A percentile compares a stretch with the other conserved stretches of the same genome.
Evolutionary conservation across 306 rosid species (phyloP).

Genomic region (Bauhinia variegata): DNA sequence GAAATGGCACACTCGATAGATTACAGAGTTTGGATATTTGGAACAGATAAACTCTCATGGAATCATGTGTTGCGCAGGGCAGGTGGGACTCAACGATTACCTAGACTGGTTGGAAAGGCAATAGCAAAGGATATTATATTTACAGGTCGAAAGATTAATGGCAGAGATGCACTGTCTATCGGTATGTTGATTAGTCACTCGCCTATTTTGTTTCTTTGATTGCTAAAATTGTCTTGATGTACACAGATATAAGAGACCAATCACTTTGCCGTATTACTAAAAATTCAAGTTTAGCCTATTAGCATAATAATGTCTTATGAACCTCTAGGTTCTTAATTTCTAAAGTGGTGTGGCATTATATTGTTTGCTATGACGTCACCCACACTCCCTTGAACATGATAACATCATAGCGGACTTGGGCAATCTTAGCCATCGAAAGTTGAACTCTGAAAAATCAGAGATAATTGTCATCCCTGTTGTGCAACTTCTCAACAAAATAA

Average conservation of each 20-base stretch:
- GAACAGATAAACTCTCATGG: slow-evolving; percentile 32
- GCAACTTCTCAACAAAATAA: slow-evolving; percentile 19
- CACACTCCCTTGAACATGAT: slow-evolving; percentile 8
- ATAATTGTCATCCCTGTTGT: slow-evolving; percentile 7
- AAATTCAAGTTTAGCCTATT: slow-evolving; percentile 8
- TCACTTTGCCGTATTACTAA: background rate
- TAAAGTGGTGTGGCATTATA: background rate
- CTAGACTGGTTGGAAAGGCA: slow-evolving; percentile 85
- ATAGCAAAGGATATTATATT: slow-evolving; percentile 82
- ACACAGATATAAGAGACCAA: background rate
- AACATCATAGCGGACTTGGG: background rate
- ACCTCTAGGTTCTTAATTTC: background rate
- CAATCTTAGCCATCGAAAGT: slow-evolving; percentile 1
- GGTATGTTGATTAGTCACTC: slow-evolving; percentile 51
- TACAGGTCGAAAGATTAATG: slow-evolving; percentile 75
- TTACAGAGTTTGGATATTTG: slow-evolving; percentile 1
- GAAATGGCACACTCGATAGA: background rate
- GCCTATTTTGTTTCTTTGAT: slow-evolving; percentile 14
- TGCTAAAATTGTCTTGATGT: slow-evolving; percentile 11
- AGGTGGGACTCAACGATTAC: slow-evolving; percentile 90
- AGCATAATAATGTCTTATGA: slow-evolving; percentile 6
- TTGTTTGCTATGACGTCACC: background rate
- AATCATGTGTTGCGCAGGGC: slow-evolving; percentile 65
- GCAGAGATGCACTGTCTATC: slow-evolving; percentile 73
- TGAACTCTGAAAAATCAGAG: slow-evolving; percentile 23